Evolutionary conservation across 1,284 basidiomycete species (phyloP).

Genomic region (Malassezia restricta): DNA sequence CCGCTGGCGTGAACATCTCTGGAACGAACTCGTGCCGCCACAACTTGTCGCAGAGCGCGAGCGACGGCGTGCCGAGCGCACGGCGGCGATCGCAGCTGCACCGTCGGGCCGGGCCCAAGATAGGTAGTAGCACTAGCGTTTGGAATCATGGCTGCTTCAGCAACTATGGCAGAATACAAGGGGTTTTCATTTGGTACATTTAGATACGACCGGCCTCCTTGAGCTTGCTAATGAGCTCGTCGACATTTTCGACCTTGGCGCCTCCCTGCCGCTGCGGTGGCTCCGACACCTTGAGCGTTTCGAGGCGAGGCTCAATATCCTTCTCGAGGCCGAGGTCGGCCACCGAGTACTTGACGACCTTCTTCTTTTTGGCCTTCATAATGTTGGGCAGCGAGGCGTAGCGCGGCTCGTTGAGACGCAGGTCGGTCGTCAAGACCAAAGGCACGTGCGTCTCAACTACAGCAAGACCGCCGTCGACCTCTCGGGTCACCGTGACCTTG

Average conservation of each 20-base stretch:
- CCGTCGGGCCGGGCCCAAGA: no score
- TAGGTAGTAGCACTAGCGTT: no score
- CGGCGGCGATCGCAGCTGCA: no score
- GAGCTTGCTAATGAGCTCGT: constrained; percentile 77
- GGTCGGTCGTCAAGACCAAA: constrained; percentile 79
- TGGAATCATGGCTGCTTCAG: no score
- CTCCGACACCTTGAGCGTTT: constrained; percentile 80
- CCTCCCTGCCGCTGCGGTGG: constrained; percentile 84
- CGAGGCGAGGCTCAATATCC: constrained; percentile 60
- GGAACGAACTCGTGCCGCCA: constrained; percentile 11
- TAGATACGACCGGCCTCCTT: constrained; percentile 70
- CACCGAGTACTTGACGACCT: constrained; percentile 69
- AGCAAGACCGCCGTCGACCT: constrained; percentile 89
- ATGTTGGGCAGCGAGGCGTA: constrained; percentile 47
- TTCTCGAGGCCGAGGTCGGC: constrained; percentile 69
- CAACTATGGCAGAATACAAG: neutral
- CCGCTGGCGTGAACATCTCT: constrained; percentile 4
- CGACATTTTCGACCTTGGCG: constrained; percentile 74
- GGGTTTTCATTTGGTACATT: neutral
- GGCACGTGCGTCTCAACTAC: constrained; percentile 71
- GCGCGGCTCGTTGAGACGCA: constrained; percentile 52
- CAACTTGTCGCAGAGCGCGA: neutral
- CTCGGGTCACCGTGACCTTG: constrained; percentile 65
- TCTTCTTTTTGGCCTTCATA: constrained; percentile 85
- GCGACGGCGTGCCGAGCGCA: neutral